Base-by-base conservation (phyloP, 208 protist genomes). In the Histomonas meleagridis region DNA sequence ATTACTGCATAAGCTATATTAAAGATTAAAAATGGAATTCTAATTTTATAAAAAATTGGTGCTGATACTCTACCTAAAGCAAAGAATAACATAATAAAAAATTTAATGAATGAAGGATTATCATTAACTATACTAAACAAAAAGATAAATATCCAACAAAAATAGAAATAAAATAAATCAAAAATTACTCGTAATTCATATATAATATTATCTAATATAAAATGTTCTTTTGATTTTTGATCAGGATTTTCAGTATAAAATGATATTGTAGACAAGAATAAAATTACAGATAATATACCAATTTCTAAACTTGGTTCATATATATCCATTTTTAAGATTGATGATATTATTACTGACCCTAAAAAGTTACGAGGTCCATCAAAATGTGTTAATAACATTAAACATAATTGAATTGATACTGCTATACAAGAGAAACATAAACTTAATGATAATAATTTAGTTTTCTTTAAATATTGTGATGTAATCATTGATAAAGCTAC, bases 101-200 rank as follows among this genome's bases (percentile, higher is more conserved):
- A 48, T 28, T 86, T 86, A n/a, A 86, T 55, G 21, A 86, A n/a
- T 86, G 76, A 51, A 57, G 76, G n/a, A 55, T 86, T 51, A 38
- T 86, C 32, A 38, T 86, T 86, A 10, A 48, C 43, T 55, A 86
- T 86, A 38, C 26, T 55, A n/a, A 57, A 86, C 14, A 86, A 55
- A 46, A 86, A 86, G 16, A 86, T 86, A 16, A 86, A 86, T 14
- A 86, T 1, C 76, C 76, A 86, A 26, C 26, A 86, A 0, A 55
- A 9, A 38, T 86, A 86, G 46, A 86, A 86, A n/a, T 51, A 86
- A 26, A 86, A 86, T 38, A 48, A 55, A 51, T 46, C 46, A 0
- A 86, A 16, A 38, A 48, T 46, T 38, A 48, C 76, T n/a, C 46
- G 23, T 18, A 86, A 46, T 38, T 86, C 76, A 51, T 43, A n/a